phyloP scores from a whole-genome alignment of 345 rosid species.

The Brassica juncea region DNA sequence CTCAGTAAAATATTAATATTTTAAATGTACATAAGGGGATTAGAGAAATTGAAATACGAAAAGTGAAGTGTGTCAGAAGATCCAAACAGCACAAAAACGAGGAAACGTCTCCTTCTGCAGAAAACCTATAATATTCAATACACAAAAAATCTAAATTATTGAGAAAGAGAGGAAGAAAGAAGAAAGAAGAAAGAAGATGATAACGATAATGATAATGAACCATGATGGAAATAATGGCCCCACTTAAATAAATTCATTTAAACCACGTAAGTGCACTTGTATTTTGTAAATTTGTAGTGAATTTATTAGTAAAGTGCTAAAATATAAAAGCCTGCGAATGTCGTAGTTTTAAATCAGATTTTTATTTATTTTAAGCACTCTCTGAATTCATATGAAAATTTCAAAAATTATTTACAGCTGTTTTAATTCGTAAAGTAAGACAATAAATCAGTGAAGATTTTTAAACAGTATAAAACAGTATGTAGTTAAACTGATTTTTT shows the following conservation, averaged over 20 bases:
- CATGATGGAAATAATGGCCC: constrained; percentile 34
- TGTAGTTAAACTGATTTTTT: too few species aligned
- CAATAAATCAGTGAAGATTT: neutral
- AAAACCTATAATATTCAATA: constrained; percentile 42
- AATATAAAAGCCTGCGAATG: neutral
- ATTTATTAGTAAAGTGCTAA: neutral
- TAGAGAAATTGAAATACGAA: constrained; percentile 28
- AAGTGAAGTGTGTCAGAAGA: constrained; percentile 56
- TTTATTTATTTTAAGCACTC: neutral
- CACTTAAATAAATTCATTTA: neutral
- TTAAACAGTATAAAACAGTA: neutral
- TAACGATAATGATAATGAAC: constrained; percentile 45
- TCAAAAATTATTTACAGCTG: neutral
- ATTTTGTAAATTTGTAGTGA: neutral
- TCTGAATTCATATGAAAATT: neutral
- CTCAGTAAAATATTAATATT: neutral
- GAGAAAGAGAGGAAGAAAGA: constrained; percentile 27
- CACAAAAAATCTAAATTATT: constrained; percentile 39
- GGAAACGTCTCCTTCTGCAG: constrained; percentile 79
- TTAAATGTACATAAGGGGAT: constrained; percentile 4
- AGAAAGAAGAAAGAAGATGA: constrained; percentile 25
- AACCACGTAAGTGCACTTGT: neutral
- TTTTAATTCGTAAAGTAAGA: neutral
- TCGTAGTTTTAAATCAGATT: neutral
- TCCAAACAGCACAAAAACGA: constrained; percentile 74